Evolutionary conservation across 2,329 filamentous ascomycete genomes (phyloP), one percentile per base, ranked within the genome.

Genomic region (Pseudopyrenochaeta lycopersici): DNA sequence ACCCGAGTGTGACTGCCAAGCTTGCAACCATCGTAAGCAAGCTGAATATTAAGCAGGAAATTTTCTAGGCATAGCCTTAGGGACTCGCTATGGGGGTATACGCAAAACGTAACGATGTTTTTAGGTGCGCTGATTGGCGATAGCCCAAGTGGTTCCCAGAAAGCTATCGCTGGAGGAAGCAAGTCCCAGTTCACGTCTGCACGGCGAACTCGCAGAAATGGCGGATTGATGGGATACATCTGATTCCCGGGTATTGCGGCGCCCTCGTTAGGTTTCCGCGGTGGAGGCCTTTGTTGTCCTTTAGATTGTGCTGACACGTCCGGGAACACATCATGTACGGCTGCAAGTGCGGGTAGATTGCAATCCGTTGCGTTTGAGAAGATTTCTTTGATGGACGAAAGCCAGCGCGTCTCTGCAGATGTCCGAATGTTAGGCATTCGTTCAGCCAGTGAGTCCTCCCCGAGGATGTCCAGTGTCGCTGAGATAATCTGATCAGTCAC

Each of bases 71-170:
- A 84, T 38, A 86, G 84, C 32, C 78, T 74, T 63, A 94, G 78
- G 1, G 88, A 87, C 23, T 84, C 83, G 64, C 85, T 85, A 45
- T 83, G 80, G 0, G 91, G 90, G 58, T 88, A 90, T 1, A 95
- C 79, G 67, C 89, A 91, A 42, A 91, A 84, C 0, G 87, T 84
- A 31, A 84, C 82, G 27, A 95, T 78, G 56, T 94, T 85, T 72
- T 96, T 96, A 7, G 80, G 68, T 0, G 90, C 89, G 53, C 85
- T 85, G 7, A 85, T 85, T 3, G 91, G 91, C 1, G 86, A 86
- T 1, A 96, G 81, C 0, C 90, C 90, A 15, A 96, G 78, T 41
- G 88, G 87, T 68, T 95, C 91, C 92, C 91, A 96, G 67, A 95
- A 96, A 1, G 83, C 78, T 17, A 94, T 78, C 0, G 90, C 89